Percentiles rank a stretch among this genome's conserved stretches.
These are phyloP conservation scores for Chamaecyparis obtusa DNA, from an alignment of 75 land plant species.

Conservation along the genomic window DNA sequence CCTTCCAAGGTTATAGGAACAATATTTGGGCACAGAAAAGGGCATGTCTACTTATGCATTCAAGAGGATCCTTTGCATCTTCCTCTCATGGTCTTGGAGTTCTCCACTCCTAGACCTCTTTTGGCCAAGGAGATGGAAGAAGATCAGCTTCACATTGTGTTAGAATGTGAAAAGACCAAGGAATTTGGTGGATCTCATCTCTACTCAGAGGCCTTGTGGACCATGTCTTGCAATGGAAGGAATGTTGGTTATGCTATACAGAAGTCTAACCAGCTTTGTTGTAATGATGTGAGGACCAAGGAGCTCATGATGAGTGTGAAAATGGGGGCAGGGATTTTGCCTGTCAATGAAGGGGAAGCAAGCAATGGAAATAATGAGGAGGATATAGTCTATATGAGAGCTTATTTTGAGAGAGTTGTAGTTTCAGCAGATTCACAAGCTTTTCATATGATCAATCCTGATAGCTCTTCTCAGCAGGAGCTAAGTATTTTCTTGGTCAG, in stretches of 20 bases:
- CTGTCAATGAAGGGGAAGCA: slow-evolving; percentile 7
- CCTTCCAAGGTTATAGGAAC: slow-evolving; percentile 23
- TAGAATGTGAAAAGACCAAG: slow-evolving; percentile 34
- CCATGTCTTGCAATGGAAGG: slow-evolving; percentile 39
- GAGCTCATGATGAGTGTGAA: slow-evolving; percentile 20
- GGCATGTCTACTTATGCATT: slow-evolving; percentile 22
- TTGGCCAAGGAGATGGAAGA: slow-evolving; percentile 38
- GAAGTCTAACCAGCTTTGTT: neutral
- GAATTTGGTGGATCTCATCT: slow-evolving; percentile 1
- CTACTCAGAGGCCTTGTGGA: slow-evolving; percentile 37
- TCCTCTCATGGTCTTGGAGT: slow-evolving; percentile 28
- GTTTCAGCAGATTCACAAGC: slow-evolving; percentile 28
- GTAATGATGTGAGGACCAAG: neutral
- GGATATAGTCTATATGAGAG: slow-evolving; percentile 8
- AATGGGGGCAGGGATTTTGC: slow-evolving; percentile 36
- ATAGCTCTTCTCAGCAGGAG: slow-evolving; percentile 24
- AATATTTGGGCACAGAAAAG: slow-evolving; percentile 28
- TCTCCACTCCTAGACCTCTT: slow-evolving; percentile 30
- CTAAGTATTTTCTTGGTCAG: slow-evolving; percentile 29
- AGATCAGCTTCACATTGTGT: slow-evolving; percentile 27
- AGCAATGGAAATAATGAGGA: neutral
- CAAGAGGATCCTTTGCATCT: slow-evolving; percentile 26
- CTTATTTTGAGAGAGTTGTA: slow-evolving; percentile 20
- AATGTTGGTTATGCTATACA: slow-evolving; percentile 35
- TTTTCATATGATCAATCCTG: slow-evolving; percentile 38